phyloP scores from a whole-genome alignment of 2,329 filamentous ascomycete genomes.

The Ceratocystis lukuohia region DNA sequence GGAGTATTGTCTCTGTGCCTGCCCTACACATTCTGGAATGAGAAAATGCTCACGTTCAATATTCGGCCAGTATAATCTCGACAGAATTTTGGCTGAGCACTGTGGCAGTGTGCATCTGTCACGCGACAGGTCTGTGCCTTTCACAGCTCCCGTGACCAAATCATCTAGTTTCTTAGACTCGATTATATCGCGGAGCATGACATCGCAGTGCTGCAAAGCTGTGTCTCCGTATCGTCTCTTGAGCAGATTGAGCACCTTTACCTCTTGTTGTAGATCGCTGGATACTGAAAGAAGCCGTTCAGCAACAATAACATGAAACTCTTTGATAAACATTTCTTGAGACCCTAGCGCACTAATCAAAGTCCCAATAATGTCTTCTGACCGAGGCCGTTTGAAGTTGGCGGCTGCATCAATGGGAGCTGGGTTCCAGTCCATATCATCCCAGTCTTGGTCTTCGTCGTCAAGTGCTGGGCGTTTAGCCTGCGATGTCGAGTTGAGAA shows the following conservation, averaged over 20 bases:
- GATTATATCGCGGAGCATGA: slow-evolving; percentile 89
- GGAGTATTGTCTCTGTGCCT: slow-evolving; percentile 58
- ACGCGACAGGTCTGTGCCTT: background rate
- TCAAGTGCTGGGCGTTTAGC: slow-evolving; percentile 39
- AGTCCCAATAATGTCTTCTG: slow-evolving; percentile 82
- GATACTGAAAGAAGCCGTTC: slow-evolving; percentile 61
- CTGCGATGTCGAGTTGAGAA: slow-evolving; percentile 50
- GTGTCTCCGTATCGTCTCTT: slow-evolving; percentile 80
- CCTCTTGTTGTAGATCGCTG: slow-evolving; percentile 60
- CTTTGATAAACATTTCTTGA: slow-evolving; percentile 84
- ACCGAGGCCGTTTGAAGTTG: slow-evolving; percentile 80
- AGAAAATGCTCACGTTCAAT: slow-evolving; percentile 56
- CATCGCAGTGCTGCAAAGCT: slow-evolving; percentile 81
- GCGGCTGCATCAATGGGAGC: slow-evolving; percentile 86
- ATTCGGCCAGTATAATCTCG: slow-evolving; percentile 78
- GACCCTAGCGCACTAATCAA: slow-evolving; percentile 78
- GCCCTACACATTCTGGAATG: slow-evolving; percentile 44
- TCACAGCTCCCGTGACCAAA: slow-evolving; percentile 13
- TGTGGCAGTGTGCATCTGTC: slow-evolving; percentile 17
- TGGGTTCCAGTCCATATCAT: slow-evolving; percentile 86
- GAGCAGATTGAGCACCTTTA: slow-evolving; percentile 70
- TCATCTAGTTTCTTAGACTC: slow-evolving; percentile 64
- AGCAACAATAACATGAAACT: slow-evolving; percentile 80
- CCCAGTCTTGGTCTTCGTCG: slow-evolving; percentile 68
- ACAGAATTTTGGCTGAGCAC: slow-evolving; percentile 74